These are phyloP conservation scores for Irpex rosettiformis DNA, from an alignment of 1,284 basidiomycete species.

Conservation along the genomic window DNA sequence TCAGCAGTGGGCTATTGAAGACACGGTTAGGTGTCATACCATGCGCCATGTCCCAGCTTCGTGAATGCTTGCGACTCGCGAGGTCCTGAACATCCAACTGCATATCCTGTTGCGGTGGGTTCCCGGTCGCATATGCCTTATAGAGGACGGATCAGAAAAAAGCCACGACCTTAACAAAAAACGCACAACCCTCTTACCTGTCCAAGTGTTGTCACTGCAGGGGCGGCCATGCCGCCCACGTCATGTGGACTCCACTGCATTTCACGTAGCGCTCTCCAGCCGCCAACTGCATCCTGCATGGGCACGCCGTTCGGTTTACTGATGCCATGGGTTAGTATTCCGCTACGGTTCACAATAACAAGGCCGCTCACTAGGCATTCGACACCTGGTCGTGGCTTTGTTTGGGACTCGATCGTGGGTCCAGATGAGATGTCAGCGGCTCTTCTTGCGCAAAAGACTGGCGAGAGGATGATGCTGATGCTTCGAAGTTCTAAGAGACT, in stretches of 20 bases:
- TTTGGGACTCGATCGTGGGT: constrained; percentile 12
- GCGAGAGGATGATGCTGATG: constrained; percentile 12
- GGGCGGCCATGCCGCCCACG: constrained; percentile 7
- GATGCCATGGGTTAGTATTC: neutral
- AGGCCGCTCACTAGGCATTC: constrained; percentile 2
- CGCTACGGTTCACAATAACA: neutral
- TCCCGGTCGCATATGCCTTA: constrained; percentile 18
- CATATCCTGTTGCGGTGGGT: constrained; percentile 20
- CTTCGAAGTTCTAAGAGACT: constrained; percentile 7
- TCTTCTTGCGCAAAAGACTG: constrained; percentile 9
- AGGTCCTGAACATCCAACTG: constrained; percentile 23
- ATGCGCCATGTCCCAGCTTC: constrained; percentile 28
- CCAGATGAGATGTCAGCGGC: neutral
- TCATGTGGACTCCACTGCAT: constrained; percentile 22
- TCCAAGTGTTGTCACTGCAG: constrained; percentile 16
- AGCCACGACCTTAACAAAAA: neutral
- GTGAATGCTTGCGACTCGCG: constrained; percentile 27
- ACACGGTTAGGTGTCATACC: constrained; percentile 1
- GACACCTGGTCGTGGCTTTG: constrained; percentile 13
- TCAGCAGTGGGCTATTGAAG: neutral
- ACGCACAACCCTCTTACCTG: constrained; percentile 19
- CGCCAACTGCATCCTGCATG: constrained; percentile 21
- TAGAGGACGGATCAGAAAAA: constrained; percentile 10
- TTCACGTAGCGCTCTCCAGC: constrained; percentile 26
- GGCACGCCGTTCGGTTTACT: constrained; percentile 19